Evolutionary conservation across 495 filamentous ascomycete species (phyloP).

Genomic region (Podospora fimiseda): DNA sequence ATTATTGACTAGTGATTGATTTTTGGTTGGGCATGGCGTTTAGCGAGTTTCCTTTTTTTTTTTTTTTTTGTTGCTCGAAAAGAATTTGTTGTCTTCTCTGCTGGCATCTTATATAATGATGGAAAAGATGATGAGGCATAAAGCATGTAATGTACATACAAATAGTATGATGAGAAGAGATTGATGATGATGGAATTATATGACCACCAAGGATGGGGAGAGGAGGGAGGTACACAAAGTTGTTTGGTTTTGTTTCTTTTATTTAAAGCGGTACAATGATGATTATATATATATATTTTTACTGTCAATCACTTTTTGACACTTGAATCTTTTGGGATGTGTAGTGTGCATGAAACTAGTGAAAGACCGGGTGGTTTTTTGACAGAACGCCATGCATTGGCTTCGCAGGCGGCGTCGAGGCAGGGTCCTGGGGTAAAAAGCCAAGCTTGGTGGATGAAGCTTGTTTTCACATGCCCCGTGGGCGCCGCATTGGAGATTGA

Average conservation of each 20-base stretch:
- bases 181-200: no score
- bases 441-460: not conserved
- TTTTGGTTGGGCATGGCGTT: not conserved
- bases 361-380: not conserved
- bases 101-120: not conserved
- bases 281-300: no score
- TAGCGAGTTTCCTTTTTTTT: conserved; percentile 20
- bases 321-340: no score
- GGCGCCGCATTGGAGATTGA: not conserved
- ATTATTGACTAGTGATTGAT: conserved; percentile 28
- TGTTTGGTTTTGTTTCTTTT: no score
- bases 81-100: not conserved
- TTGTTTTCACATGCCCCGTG: not conserved
- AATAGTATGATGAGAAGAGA: no score
- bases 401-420: not conserved
- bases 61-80: not conserved
- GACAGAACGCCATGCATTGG: not conserved
- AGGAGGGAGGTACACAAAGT: no score
- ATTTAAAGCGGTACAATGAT: not conserved
- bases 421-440: not conserved
- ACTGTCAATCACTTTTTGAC: no score
- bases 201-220: no score
- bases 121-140: no score
- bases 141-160: no score
- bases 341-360: not conserved